Percentiles rank a stretch among this genome's conserved stretches.
phyloP scores from a whole-genome alignment of 1,139 yeast genomes.

The Hanseniaspora uvarum region DNA sequence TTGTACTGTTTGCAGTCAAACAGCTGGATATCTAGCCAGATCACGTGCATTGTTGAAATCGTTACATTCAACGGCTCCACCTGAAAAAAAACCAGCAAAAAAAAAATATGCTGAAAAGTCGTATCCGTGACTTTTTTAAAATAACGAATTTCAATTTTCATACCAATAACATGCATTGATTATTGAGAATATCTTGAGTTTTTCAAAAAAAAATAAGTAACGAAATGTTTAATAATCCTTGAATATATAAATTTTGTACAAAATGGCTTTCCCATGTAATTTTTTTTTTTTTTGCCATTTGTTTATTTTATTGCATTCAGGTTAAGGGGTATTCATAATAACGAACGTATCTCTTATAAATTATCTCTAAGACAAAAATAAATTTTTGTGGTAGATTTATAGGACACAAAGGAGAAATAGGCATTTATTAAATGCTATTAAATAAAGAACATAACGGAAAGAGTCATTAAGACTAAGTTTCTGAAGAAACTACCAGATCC shows the following conservation, averaged over 20 bases:
- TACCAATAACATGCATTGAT: no score
- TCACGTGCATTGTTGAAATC: no score
- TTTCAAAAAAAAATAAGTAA: not conserved
- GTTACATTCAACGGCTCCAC: no score
- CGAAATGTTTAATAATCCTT: not conserved
- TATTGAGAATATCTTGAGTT: no score
- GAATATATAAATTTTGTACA: not conserved
- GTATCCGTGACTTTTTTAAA: no score
- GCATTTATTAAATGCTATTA: not conserved
- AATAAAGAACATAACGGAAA: not conserved
- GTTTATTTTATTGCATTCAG: not conserved
- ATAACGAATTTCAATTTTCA: no score
- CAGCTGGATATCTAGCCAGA: no score
- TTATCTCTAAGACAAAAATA: not conserved
- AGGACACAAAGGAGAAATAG: not conserved
- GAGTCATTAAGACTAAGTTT: not conserved
- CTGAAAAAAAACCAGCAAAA: no score
- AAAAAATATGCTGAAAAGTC: no score
- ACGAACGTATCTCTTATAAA: not conserved
- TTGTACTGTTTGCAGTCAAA: no score
- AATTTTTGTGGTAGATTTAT: not conserved
- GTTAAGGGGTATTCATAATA: not conserved
- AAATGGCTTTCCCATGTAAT: not conserved
- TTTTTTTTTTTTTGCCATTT: not conserved
- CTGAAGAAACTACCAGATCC: not conserved